A percentile compares a stretch with the other conserved stretches of the same genome.
phyloP scores from a whole-genome alignment of 805 yeast genomes.

The Starmerella powellii region DNA sequence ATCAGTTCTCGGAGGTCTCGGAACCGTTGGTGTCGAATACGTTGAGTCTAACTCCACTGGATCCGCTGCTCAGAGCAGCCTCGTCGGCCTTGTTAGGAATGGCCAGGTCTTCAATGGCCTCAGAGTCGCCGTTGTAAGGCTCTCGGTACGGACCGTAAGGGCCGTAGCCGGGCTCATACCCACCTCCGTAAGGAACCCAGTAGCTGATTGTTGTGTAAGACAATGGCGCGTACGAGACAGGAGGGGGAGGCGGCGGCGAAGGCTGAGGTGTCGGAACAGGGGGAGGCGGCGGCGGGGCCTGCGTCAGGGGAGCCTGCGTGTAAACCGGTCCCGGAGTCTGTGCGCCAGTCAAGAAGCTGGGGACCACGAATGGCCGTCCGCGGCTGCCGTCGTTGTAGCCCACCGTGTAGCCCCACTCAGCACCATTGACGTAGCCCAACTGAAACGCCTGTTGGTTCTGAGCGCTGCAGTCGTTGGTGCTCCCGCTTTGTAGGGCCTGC shows the following conservation, averaged over 20 bases:
- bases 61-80: no score
- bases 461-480: background rate
- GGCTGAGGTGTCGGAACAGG: background rate
- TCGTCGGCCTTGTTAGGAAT: no score
- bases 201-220: slow-evolving; percentile 14
- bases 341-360: slow-evolving; percentile 3
- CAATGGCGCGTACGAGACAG: background rate
- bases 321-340: background rate
- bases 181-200: slow-evolving; percentile 10
- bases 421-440: slow-evolving; percentile 13
- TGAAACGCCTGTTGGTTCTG: slow-evolving; percentile 1
- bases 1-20: background rate
- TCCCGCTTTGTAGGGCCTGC: slow-evolving; percentile 1
- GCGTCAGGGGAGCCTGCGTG: background rate
- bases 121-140: background rate
- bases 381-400: slow-evolving; percentile 12
- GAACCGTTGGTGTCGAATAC: background rate
- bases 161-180: background rate
- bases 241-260: slow-evolving; percentile 1
- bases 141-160: background rate
- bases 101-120: no score
- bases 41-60: no score
- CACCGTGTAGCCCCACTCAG: slow-evolving; percentile 14
- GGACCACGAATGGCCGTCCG: slow-evolving; percentile 4
- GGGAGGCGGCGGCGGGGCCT: background rate